Percentiles rank a stretch among this genome's conserved stretches.
phyloP scores from a whole-genome alignment of 1,139 yeast genomes.

The Pneumocystis sp. region DNA sequence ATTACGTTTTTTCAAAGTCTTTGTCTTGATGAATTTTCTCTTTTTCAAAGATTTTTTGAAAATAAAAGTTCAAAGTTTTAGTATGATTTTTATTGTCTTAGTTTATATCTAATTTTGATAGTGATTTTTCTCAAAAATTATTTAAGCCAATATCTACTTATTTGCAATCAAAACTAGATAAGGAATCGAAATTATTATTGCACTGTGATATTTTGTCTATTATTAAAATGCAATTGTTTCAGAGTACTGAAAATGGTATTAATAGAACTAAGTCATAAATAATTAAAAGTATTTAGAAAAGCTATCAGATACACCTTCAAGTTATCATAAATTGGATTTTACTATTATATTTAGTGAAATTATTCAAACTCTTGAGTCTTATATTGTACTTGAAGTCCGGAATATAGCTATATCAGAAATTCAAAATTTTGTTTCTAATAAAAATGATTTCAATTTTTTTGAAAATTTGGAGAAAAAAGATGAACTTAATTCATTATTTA shows the following conservation, averaged over 20 bases:
- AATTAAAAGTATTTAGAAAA: not conserved
- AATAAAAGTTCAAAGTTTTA: not conserved
- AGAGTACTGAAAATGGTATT: not conserved
- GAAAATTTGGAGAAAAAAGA: not conserved
- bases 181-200: not conserved
- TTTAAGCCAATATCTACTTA: not conserved
- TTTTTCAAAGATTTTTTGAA: not conserved
- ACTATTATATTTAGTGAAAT: not conserved
- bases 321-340: not conserved
- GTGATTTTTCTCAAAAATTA: not conserved
- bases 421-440: not conserved
- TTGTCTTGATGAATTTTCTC: not conserved
- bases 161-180: not conserved
- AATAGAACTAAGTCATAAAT: not conserved
- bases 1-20: not conserved
- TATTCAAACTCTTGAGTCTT: not conserved
- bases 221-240: not conserved
- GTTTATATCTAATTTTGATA: not conserved
- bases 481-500: not conserved
- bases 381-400: not conserved
- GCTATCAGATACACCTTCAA: not conserved
- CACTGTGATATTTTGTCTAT: not conserved
- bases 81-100: not conserved
- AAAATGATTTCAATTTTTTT: not conserved
- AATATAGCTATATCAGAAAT: not conserved